A percentile compares a stretch with the other conserved stretches of the same genome.
These are phyloP conservation scores for Endothia cerciana DNA, from an alignment of 2,329 filamentous ascomycete genomes.

Conservation along the genomic window DNA sequence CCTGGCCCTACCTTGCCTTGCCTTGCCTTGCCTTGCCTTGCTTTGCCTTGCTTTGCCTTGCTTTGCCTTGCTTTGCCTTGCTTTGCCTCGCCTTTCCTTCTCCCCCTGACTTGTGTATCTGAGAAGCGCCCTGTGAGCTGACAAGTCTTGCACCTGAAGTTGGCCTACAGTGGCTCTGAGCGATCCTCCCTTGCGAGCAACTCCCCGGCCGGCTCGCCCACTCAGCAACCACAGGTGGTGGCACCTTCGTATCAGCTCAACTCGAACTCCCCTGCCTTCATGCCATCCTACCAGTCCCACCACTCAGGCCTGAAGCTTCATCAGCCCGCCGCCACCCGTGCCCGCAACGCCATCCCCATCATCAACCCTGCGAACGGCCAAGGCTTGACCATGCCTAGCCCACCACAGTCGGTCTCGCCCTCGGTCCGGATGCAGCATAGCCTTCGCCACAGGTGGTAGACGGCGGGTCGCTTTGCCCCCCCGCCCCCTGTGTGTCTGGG, in stretches of 20 bases:
- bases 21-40: too few species aligned
- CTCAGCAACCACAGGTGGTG: conserved; percentile 82
- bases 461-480: conserved; percentile 39
- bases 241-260: conserved; percentile 78
- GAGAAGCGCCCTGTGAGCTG: conserved; percentile 30
- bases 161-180: conserved; percentile 62
- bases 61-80: too few species aligned
- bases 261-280: conserved; percentile 67
- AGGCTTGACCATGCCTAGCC: conserved; percentile 85
- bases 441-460: conserved; percentile 60
- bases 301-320: conserved; percentile 77
- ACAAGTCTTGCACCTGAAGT: conserved; percentile 50
- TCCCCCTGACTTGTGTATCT: background rate
- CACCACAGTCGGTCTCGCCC: conserved; percentile 73
- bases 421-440: conserved; percentile 60
- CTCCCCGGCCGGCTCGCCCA: conserved; percentile 88
- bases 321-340: conserved; percentile 86
- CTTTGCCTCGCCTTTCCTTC: background rate
- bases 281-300: conserved; percentile 68
- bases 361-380: conserved; percentile 81
- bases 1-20: too few species aligned
- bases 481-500: conserved; percentile 35
- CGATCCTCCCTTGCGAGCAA: conserved; percentile 93
- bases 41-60: too few species aligned
- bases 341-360: conserved; percentile 95